A percentile compares a stretch with the other conserved stretches of the same genome.
Evolutionary conservation across 2,329 filamentous ascomycete genomes (phyloP).

Genomic region (Ophiocordyceps camponoti-saundersi): DNA sequence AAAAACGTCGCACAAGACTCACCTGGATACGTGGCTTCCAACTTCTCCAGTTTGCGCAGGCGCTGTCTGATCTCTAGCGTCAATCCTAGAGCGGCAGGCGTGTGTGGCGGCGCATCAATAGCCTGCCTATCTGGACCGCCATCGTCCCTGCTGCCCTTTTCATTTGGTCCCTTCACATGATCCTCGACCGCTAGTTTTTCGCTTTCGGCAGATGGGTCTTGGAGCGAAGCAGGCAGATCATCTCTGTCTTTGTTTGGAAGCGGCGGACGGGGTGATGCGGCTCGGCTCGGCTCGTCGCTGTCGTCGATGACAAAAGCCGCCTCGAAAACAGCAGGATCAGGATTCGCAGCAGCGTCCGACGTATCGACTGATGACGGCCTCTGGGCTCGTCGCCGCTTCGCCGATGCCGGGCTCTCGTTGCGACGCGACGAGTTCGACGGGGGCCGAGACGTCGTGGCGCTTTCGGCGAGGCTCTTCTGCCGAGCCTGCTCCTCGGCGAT

Average conservation of each 20-base stretch:
- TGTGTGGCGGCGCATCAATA: neutral
- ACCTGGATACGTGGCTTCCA: constrained; percentile 80
- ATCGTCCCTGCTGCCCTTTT: constrained; percentile 1
- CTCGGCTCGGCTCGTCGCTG: constrained; percentile 49
- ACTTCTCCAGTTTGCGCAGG: constrained; percentile 72
- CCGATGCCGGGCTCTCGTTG: constrained; percentile 8
- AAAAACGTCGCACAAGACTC: constrained; percentile 7
- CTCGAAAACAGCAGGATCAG: constrained; percentile 79
- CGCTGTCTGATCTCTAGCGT: constrained; percentile 59
- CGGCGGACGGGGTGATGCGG: constrained; percentile 37
- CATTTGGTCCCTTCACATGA: constrained; percentile 7
- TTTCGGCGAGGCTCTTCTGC: constrained; percentile 37
- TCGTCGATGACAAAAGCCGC: constrained; percentile 77
- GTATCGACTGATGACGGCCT: constrained; percentile 16
- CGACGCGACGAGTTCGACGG: constrained; percentile 8
- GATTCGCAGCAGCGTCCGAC: constrained; percentile 29
- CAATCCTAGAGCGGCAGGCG: constrained; percentile 31
- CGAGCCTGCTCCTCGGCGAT: constrained; percentile 87
- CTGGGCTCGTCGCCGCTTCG: constrained; percentile 15
- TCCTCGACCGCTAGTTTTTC: constrained; percentile 7
- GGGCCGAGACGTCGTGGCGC: constrained; percentile 20
- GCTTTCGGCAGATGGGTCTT: constrained; percentile 8
- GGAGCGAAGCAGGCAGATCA: constrained; percentile 1
- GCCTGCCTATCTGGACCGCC: neutral
- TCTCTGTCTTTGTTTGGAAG: constrained; percentile 19